Evolutionary conservation across 495 filamentous ascomycete genomes (phyloP).

Genomic region (Aspergillus sparsus): DNA sequence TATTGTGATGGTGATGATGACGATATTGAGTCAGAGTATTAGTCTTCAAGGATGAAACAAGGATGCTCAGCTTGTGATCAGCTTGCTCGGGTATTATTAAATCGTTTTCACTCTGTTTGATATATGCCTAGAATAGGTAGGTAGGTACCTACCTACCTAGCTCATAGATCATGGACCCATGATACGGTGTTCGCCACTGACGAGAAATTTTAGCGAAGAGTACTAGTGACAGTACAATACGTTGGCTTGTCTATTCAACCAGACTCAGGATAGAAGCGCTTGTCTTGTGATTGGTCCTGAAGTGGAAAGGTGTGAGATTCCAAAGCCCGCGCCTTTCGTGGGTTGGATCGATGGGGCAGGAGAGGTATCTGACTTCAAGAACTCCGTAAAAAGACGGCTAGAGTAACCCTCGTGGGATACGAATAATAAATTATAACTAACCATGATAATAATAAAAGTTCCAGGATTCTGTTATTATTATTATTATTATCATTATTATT

Average conservation of each 20-base stretch:
- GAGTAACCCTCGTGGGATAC: no score
- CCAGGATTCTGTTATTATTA: no score
- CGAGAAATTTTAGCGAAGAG: conserved; percentile 6
- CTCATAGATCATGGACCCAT: no score
- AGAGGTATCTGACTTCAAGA: not conserved
- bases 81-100: not conserved
- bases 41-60: no score
- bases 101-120: not conserved
- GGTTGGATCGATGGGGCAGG: not conserved
- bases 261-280: conserved; percentile 20
- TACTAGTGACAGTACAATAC: conserved; percentile 19
- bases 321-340: conserved; percentile 1
- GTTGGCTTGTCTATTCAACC: conserved; percentile 10
- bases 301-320: conserved; percentile 23
- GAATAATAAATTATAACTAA: no score
- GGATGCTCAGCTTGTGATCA: no score
- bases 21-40: no score
- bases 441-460: no score
- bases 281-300: conserved; percentile 27
- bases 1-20: no score
- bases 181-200: conserved; percentile 11
- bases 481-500: not conserved
- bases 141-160: no score
- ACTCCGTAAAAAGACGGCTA: no score
- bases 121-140: no score